Base-by-base conservation (phyloP, 805 yeast genomes). In the Candida dajiaensis region DNA sequence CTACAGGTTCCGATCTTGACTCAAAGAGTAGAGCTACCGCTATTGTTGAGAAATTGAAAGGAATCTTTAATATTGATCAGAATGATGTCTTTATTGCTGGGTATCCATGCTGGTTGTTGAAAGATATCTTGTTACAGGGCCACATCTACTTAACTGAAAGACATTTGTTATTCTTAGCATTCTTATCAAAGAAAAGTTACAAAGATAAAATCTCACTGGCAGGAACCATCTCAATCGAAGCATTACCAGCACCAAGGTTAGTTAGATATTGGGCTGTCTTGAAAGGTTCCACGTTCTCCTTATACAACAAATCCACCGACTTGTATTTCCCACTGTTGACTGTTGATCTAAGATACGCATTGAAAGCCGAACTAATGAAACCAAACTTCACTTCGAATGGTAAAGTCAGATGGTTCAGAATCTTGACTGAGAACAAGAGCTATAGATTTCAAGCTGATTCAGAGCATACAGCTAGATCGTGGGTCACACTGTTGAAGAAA, bases 91-190 rank as follows among this genome's bases (percentile, higher is more conserved):
- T 83, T 49, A 55, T 75, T 28, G 76, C 73, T n/a, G 85, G 81
- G 50, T 84, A 73, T 56, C 74, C 83, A 3, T 80, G 89, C 26
- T 90, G 96, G 96, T 68, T 90, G 33, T 70, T 89, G 47, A 77
- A 81, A 49, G 95, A 87, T 56, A 94, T 90, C 0, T 68, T 92
- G 23, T 67, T 89, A 22, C 97, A 89, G 63, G 98, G 98, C 3
- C 90, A 85, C 56, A 63, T 89, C 16, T 85, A 85, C 55, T 63
- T 92, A 22, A 89, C 97, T 1, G 64, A 70, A 38, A 68, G 73
- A 15, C 77, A 78, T 50, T 60, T 90, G 6, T 66, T 88, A 39
- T 92, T 87, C 59, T 84, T 84, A 66, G 94, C 97, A 0, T 81
- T 79, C 54, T 63, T 92, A 10, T 96, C 97, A 0, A 75, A 76